Conservation (phyloP, 805 yeast genomes). For the Phaffomyces thermotolerans region DNA sequence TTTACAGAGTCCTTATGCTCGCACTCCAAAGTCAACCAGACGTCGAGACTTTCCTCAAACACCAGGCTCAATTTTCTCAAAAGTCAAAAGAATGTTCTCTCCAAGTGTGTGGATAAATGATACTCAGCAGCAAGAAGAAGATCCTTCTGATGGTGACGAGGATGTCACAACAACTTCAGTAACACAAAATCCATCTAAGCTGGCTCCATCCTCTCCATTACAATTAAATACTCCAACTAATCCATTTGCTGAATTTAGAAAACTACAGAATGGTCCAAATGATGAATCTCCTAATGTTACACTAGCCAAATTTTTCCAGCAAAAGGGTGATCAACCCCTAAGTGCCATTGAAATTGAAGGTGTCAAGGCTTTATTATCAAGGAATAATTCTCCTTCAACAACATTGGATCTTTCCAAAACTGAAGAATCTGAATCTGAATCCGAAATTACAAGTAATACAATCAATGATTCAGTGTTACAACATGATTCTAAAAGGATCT, state of each 20-base stretch:
- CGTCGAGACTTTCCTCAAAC: slow-evolving; percentile 20
- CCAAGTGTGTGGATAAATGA: slow-evolving; percentile 13
- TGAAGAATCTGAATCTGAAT: slow-evolving; percentile 3
- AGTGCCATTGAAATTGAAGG: slow-evolving; percentile 75
- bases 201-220: background rate
- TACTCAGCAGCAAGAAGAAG: background rate
- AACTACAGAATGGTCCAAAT: slow-evolving; percentile 5
- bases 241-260: slow-evolving; percentile 17
- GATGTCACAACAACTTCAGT: background rate
- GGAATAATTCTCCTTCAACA: background rate
- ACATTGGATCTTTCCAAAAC: background rate
- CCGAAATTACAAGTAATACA: slow-evolving; percentile 6
- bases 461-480: slow-evolving; percentile 7
- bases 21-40: slow-evolving; percentile 3
- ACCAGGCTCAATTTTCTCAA: slow-evolving; percentile 21
- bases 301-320: slow-evolving; percentile 61
- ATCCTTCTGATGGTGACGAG: background rate
- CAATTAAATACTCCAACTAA: slow-evolving; percentile 7
- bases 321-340: slow-evolving; percentile 69
- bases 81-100: slow-evolving; percentile 21
- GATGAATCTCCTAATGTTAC: slow-evolving; percentile 45
- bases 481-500: slow-evolving; percentile 1
- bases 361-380: slow-evolving; percentile 51
- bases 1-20: slow-evolving; percentile 12
- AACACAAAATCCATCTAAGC: background rate